Conservation (phyloP, 768 basidiomycete species). For the Leccinum subgranulosum region DNA sequence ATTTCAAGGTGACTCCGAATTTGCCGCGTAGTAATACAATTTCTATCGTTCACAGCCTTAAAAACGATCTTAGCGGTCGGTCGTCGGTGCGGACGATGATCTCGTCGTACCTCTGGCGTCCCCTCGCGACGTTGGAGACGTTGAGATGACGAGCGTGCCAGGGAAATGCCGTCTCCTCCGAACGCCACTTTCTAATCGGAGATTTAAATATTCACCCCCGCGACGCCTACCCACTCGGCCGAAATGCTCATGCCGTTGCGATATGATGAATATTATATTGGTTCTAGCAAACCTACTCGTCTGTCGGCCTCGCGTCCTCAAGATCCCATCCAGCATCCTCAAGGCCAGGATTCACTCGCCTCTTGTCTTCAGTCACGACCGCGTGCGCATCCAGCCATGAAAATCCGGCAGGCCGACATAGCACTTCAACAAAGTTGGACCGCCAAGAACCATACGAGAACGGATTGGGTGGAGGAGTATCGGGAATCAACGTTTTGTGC, state of each 20-base stretch:
- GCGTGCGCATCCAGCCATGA: conserved; percentile 73
- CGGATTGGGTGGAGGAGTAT: conserved; percentile 73
- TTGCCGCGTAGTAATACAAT: conserved; percentile 28
- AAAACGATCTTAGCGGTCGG: conserved; percentile 10
- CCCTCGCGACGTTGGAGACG: conserved; percentile 9
- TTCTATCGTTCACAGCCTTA: conserved; percentile 1
- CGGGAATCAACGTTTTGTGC: conserved; percentile 64
- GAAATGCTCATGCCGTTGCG: not conserved
- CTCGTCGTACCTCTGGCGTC: conserved; percentile 20
- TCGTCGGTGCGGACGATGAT: conserved; percentile 4
- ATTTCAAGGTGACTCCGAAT: conserved; percentile 25
- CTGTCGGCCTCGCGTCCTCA: conserved; percentile 13
- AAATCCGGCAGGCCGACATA: conserved; percentile 78
- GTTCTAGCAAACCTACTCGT: conserved; percentile 9
- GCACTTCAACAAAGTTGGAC: conserved; percentile 67
- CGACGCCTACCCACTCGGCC: conserved; percentile 4
- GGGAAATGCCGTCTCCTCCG: conserved; percentile 29
- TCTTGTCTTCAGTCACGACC: conserved; percentile 65
- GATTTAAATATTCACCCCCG: conserved; percentile 22
- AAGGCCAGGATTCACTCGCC: conserved; percentile 72
- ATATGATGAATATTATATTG: not conserved
- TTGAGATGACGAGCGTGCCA: conserved; percentile 15
- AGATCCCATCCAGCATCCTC: conserved; percentile 29
- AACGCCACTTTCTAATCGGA: conserved; percentile 22
- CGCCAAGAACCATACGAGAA: conserved; percentile 80